Conservation (phyloP, 2,329 filamentous ascomycete genomes). For the Fulvia fulva region DNA sequence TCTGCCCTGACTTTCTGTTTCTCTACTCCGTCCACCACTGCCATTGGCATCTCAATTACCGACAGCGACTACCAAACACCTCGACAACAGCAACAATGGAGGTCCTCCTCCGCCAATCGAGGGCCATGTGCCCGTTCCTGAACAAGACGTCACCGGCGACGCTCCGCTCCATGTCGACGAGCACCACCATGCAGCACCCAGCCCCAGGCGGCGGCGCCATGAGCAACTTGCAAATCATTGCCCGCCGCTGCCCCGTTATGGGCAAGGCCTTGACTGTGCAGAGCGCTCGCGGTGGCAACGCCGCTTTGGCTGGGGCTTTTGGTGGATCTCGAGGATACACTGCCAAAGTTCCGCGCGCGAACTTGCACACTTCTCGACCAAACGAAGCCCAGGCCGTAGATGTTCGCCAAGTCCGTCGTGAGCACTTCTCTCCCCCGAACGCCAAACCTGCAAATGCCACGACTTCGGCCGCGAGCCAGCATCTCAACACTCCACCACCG, state of each 20-base stretch:
- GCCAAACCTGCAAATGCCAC: conserved; percentile 20
- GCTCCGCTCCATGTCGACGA: conserved; percentile 80
- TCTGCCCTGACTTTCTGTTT: background rate
- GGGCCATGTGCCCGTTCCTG: conserved; percentile 95
- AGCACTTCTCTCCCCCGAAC: conserved; percentile 20
- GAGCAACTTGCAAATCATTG: conserved; percentile 92
- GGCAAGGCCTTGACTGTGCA: conserved; percentile 87
- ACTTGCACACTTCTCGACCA: conserved; percentile 73
- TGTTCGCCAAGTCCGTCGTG: conserved; percentile 32
- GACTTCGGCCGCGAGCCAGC: conserved; percentile 20
- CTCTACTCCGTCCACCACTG: background rate
- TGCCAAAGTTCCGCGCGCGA: conserved; percentile 58
- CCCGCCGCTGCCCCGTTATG: conserved; percentile 96
- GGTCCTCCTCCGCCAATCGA: conserved; percentile 88
- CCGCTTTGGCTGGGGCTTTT: conserved; percentile 46
- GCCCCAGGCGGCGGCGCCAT: conserved; percentile 78
- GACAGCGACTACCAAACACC: background rate
- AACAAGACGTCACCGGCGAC: conserved; percentile 90
- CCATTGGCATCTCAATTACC: background rate
- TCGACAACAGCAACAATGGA: conserved; percentile 63
- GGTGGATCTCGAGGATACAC: conserved; percentile 49
- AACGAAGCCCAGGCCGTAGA: conserved; percentile 78
- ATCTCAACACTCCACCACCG: conserved; percentile 43
- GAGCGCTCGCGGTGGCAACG: conserved; percentile 48
- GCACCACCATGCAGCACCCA: conserved; percentile 61